Evolutionary conservation across 768 basidiomycete species (phyloP), one percentile per base, ranked within the genome.

Genomic region (Plicaturopsis crispa): DNA sequence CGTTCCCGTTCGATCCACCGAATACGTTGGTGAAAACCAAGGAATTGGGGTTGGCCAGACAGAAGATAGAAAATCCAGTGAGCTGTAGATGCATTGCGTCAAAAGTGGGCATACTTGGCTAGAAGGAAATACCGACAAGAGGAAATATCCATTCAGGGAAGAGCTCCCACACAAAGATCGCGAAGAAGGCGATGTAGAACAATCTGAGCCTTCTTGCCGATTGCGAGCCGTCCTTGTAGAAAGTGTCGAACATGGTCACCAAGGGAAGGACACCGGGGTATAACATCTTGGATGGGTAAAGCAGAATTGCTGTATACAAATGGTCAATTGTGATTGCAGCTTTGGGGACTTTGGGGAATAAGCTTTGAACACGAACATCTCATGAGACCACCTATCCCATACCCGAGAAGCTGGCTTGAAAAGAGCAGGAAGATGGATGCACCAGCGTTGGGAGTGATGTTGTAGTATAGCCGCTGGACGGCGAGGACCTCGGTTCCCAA

Each of bases 31-130:
- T 70, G 41, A 79, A 62, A 54, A 65, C 63, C 0, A 71, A 47
- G 36, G 62, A 72, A 13, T 76, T 55, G 31, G 65, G 66, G 33
- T 67, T 62, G 1, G 66, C 73, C 18, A 77, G 60, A 46, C 76
- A 77, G 56, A 76, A 70, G 22, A 81, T 62, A 12, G 72, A 74
- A 39, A 80, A 61, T n/a, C 78, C 78, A 2, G 76, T 79, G 26
- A 80, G 26, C n/a, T 34, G 36, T 38, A 33, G 38, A 10, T 33
- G 18, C 17, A 11, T 14, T 1, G 12, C 16, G 8, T 31, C 22
- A 24, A 22, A 26, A 45, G 38, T 11, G 5, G 6, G 6, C 18
- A n/a, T 18, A 12, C 41, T 32, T 38, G n/a, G 40, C 39, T 38
- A 41, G 38, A 36, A 26, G 17, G 12, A 37, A 38, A 19, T 6